Percentiles rank a stretch among this genome's conserved stretches.
These are phyloP conservation scores for Alternaria incomplexa DNA, from an alignment of 2,329 filamentous ascomycete species.

Conservation along the genomic window DNA sequence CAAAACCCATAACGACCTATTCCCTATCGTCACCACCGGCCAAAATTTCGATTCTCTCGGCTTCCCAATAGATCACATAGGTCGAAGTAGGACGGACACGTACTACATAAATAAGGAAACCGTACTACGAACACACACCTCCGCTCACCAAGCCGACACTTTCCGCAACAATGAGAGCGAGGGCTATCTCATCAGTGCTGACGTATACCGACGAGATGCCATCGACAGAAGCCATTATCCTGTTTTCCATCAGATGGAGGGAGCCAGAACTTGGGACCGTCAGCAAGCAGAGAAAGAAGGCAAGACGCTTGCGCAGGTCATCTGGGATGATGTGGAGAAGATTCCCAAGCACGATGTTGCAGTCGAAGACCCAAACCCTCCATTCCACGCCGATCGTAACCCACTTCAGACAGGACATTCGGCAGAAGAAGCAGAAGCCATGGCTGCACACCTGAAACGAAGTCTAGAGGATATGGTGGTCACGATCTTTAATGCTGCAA, in stretches of 20 bases:
- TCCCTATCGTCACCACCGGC: slow-evolving; percentile 80
- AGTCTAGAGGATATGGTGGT: slow-evolving; percentile 89
- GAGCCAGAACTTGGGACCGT: slow-evolving; percentile 86
- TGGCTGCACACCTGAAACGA: slow-evolving; percentile 84
- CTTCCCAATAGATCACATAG: slow-evolving; percentile 86
- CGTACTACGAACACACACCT: slow-evolving; percentile 90
- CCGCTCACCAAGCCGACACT: slow-evolving; percentile 85
- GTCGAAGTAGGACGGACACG: slow-evolving; percentile 85
- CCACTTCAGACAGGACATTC: slow-evolving; percentile 81
- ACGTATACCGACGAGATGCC: slow-evolving; percentile 94
- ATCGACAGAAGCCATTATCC: slow-evolving; percentile 96
- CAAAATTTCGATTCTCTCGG: slow-evolving; percentile 98
- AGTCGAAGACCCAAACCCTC: slow-evolving; percentile 84
- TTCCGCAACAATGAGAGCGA: slow-evolving; percentile 74
- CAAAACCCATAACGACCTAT: slow-evolving; percentile 77
- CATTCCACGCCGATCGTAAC: slow-evolving; percentile 78
- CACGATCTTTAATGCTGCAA: slow-evolving; percentile 82
- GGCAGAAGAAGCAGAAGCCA: slow-evolving; percentile 77
- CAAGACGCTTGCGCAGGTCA: slow-evolving; percentile 62
- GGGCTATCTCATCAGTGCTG: slow-evolving; percentile 89
- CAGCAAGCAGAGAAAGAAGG: slow-evolving; percentile 57
- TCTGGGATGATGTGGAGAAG: slow-evolving; percentile 72
- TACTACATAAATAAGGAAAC: slow-evolving; percentile 91
- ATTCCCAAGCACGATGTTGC: slow-evolving; percentile 76
- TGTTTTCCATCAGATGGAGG: slow-evolving; percentile 98